Percentiles rank a stretch among this genome's conserved stretches.
phyloP scores from a whole-genome alignment of 208 protist genomes.

The Trypanosoma melophagium region DNA sequence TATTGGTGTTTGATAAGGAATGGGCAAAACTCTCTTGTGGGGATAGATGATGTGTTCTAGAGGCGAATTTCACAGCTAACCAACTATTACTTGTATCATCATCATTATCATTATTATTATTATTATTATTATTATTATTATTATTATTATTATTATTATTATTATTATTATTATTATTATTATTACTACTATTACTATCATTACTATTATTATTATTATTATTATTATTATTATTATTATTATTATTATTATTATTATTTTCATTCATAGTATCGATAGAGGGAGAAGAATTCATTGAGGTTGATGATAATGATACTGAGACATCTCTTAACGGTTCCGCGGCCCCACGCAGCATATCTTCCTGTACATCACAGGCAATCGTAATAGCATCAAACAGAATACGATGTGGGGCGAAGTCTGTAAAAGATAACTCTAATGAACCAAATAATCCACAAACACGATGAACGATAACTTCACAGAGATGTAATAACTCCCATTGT shows the following conservation, averaged over 20 bases:
- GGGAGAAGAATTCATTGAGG: no score
- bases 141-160: no score
- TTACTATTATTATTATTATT: no score
- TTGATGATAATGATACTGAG: neutral
- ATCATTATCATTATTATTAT: no score
- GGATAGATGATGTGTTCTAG: no score
- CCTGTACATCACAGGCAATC: slow-evolving; percentile 23
- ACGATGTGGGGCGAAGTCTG: slow-evolving; percentile 25
- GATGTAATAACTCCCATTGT: slow-evolving; percentile 14
- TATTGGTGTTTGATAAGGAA: neutral
- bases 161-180: no score
- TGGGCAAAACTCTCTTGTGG: no score
- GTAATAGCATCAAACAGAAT: slow-evolving; percentile 28
- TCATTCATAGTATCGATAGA: no score
- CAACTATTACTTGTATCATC: neutral
- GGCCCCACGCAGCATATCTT: slow-evolving; percentile 19
- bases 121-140: no score
- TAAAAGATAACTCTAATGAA: slow-evolving; percentile 24
- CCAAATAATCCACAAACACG: slow-evolving; percentile 17
- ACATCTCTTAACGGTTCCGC: neutral
- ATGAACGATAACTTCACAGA: slow-evolving; percentile 17
- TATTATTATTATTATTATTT: no score
- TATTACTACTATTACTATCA: no score
- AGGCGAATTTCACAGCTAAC: neutral
- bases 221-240: neutral